Conservation (phyloP, 805 yeast genomes). For the Isabelozyma rhagii region DNA sequence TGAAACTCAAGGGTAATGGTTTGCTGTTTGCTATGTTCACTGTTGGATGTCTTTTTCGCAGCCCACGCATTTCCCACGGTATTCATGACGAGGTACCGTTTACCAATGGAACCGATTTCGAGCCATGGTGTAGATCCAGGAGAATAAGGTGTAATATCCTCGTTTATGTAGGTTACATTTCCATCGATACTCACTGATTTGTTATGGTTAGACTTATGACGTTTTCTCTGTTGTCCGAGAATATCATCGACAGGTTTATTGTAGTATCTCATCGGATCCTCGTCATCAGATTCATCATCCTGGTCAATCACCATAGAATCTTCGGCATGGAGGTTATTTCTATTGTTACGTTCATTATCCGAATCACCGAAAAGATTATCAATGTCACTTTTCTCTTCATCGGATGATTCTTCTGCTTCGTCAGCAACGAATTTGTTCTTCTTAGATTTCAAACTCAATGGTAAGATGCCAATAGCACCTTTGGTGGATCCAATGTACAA, state of each 20-base stretch:
- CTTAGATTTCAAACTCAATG: slow-evolving; percentile 6
- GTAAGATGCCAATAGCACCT: slow-evolving; percentile 24
- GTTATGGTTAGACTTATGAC: slow-evolving; percentile 13
- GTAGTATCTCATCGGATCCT: slow-evolving; percentile 16
- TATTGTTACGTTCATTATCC: slow-evolving; percentile 5
- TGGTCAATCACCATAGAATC: slow-evolving; percentile 36
- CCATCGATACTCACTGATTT: slow-evolving; percentile 7
- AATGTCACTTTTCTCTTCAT: slow-evolving; percentile 15
- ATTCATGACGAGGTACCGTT: slow-evolving; percentile 80
- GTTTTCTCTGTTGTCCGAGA: slow-evolving; percentile 15
- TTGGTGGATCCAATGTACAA: slow-evolving; percentile 42
- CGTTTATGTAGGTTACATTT: not conserved
- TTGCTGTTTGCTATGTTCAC: slow-evolving; percentile 31
- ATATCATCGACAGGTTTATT: slow-evolving; percentile 17
- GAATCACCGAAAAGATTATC: slow-evolving; percentile 13
- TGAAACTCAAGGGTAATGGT: slow-evolving; percentile 86
- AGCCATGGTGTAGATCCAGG: slow-evolving; percentile 87
- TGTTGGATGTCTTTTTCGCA: slow-evolving; percentile 38
- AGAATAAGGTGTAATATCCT: slow-evolving; percentile 60
- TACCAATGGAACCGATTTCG: slow-evolving; percentile 28
- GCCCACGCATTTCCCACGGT: slow-evolving; percentile 79
- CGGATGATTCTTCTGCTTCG: slow-evolving; percentile 24
- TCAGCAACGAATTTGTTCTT: slow-evolving; percentile 21
- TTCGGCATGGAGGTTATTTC: slow-evolving; percentile 20
- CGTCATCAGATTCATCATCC: slow-evolving; percentile 22